These are phyloP conservation scores for Sungouiozyma intestinalis DNA, from an alignment of 805 yeast genomes.

Conservation along the genomic window DNA sequence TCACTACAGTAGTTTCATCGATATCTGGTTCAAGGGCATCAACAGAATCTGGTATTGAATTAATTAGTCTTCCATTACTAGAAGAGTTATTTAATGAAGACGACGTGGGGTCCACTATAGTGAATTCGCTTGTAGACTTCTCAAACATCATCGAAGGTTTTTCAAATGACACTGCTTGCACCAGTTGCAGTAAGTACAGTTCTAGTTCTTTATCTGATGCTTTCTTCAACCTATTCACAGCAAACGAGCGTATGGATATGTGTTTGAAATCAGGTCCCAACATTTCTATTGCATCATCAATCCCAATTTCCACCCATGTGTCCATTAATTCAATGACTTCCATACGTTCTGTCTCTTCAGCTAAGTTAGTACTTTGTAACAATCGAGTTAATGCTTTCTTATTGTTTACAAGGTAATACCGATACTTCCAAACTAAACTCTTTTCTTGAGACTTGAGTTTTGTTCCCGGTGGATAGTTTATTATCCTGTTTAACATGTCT, in stretches of 20 bases:
- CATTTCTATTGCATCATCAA: conserved; percentile 79
- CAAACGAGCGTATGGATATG: conserved; percentile 68
- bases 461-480: conserved; percentile 74
- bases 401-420: conserved; percentile 68
- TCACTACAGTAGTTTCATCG: conserved; percentile 18
- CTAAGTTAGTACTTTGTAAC: conserved; percentile 81
- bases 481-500: conserved; percentile 57
- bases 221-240: conserved; percentile 68
- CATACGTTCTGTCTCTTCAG: conserved; percentile 65
- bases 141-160: conserved; percentile 21
- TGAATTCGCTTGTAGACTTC: conserved; percentile 28
- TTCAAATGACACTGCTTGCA: conserved; percentile 85
- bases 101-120: conserved; percentile 29
- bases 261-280: conserved; percentile 71
- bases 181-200: conserved; percentile 76
- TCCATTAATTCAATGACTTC: conserved; percentile 70
- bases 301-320: conserved; percentile 63
- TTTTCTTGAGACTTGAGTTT: conserved; percentile 73
- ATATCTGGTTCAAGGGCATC: background rate
- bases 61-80: conserved; percentile 1
- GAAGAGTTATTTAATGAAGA: conserved; percentile 8
- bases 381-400: conserved; percentile 68
- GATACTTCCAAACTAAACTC: conserved; percentile 80
- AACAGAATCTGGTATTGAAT: background rate
- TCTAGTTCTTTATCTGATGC: conserved; percentile 77